A percentile compares a stretch with the other conserved stretches of the same genome.
phyloP scores from a whole-genome alignment of 1,284 basidiomycete species.

The Papiliotrema laurentii region DNA sequence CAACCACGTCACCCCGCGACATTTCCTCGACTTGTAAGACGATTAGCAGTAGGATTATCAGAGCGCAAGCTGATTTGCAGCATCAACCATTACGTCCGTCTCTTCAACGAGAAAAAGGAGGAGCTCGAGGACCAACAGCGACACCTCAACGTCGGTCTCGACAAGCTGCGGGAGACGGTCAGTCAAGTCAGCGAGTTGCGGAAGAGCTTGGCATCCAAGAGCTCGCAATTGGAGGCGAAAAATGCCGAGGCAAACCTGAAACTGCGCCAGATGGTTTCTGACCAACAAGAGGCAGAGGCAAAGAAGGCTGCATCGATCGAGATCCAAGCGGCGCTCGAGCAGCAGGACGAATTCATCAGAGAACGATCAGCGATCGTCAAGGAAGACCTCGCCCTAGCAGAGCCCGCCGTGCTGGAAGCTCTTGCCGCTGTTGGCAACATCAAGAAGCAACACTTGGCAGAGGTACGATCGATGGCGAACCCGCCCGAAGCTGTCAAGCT shows the following conservation, averaged over 20 bases:
- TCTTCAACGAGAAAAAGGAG: slow-evolving; percentile 96
- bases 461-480: slow-evolving; percentile 98
- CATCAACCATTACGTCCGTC: slow-evolving; percentile 94
- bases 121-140: slow-evolving; percentile 98
- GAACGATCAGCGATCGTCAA: slow-evolving; percentile 85
- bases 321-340: slow-evolving; percentile 87
- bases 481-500: slow-evolving; percentile 96
- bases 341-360: slow-evolving; percentile 85
- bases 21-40: slow-evolving; percentile 97
- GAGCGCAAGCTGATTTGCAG: slow-evolving; percentile 49
- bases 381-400: slow-evolving; percentile 93
- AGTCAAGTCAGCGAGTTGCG: slow-evolving; percentile 93
- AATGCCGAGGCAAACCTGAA: slow-evolving; percentile 95
- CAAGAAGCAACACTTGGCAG: slow-evolving; percentile 92
- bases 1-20: slow-evolving; percentile 95
- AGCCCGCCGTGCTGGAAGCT: slow-evolving; percentile 93
- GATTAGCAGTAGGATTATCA: not conserved
- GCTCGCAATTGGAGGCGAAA: slow-evolving; percentile 87
- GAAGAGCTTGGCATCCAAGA: slow-evolving; percentile 91
- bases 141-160: slow-evolving; percentile 95
- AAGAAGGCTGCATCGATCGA: slow-evolving; percentile 95
- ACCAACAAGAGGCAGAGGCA: slow-evolving; percentile 97
- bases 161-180: slow-evolving; percentile 93
- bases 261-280: slow-evolving; percentile 94
- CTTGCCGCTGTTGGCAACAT: slow-evolving; percentile 95